Conservation (phyloP, 2,329 filamentous ascomycete genomes). For the Colletotrichum cereale region DNA sequence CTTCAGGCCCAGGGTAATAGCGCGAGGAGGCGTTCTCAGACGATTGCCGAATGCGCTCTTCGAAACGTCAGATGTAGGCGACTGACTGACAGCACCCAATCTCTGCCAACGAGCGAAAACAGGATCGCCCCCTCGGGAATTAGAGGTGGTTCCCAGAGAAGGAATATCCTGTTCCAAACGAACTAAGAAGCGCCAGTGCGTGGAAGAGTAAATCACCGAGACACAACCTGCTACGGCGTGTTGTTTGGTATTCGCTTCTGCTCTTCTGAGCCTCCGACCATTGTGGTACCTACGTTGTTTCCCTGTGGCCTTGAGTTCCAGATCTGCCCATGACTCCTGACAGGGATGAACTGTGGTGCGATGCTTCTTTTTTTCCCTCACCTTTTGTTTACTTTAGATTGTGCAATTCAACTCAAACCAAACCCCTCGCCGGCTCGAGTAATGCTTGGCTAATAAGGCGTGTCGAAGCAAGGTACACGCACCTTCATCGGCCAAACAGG, state of each 20-base stretch:
- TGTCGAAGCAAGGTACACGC: conserved; percentile 29
- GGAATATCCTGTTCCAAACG: conserved; percentile 29
- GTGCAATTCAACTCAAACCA: conserved; percentile 37
- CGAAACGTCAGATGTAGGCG: conserved; percentile 38
- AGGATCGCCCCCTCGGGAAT: conserved; percentile 27
- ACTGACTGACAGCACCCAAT: conserved; percentile 28
- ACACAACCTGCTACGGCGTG: conserved; percentile 54
- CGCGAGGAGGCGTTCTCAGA: conserved; percentile 39
- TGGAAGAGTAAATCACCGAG: conserved; percentile 48
- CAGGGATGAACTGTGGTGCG: conserved; percentile 22
- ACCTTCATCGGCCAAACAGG: conserved; percentile 28
- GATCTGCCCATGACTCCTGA: conserved; percentile 28
- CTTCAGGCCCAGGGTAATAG: conserved; percentile 30
- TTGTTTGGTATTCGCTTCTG: conserved; percentile 23
- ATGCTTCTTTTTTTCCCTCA: conserved; percentile 34
- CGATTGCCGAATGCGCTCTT: conserved; percentile 39
- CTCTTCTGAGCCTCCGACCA: not conserved
- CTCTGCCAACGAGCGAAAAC: conserved; percentile 25
- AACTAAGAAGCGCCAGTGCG: conserved; percentile 33
- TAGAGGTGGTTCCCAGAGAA: conserved; percentile 11
- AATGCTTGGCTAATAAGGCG: conserved; percentile 24
- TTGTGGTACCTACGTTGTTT: not conserved
- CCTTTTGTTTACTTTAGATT: conserved; percentile 22
- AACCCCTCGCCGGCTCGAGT: conserved; percentile 25
- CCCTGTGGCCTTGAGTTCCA: conserved; percentile 6